A percentile compares a stretch with the other conserved stretches of the same genome.
These are phyloP conservation scores for Skeletonema tropicum DNA, from an alignment of 108 stramenopile species.

Conservation along the genomic window DNA sequence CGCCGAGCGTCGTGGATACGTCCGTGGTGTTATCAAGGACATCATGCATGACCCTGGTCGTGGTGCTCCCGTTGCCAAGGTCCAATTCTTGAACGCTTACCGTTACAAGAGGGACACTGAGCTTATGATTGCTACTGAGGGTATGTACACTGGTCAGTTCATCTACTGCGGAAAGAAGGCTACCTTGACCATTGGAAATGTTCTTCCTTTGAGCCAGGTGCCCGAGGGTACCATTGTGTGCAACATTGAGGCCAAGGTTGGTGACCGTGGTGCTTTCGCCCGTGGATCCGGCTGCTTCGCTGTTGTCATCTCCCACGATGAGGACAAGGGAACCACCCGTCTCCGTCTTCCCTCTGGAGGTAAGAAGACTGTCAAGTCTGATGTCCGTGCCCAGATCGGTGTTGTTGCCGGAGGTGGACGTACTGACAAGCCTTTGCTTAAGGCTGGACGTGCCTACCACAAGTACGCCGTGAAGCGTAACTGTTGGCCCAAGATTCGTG, in stretches of 20 bases:
- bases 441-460: constrained; percentile 99
- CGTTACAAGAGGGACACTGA: constrained; percentile 95
- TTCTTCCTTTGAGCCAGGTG: constrained; percentile 90
- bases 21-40: constrained; percentile 98
- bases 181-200: constrained; percentile 93
- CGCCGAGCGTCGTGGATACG: constrained; percentile 98
- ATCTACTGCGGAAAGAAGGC: constrained; percentile 99
- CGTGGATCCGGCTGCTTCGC: constrained; percentile 97
- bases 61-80: constrained; percentile 97
- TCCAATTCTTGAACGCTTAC: constrained; percentile 98
- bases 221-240: constrained; percentile 99
- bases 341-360: constrained; percentile 97
- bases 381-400: constrained; percentile 97
- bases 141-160: constrained; percentile 99
- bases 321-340: constrained; percentile 98
- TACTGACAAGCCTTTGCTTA: constrained; percentile 99
- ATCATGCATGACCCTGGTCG: constrained; percentile 99
- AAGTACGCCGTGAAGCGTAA: constrained; percentile 99
- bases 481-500: constrained; percentile 99
- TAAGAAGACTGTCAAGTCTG: constrained; percentile 96
- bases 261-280: constrained; percentile 97
- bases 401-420: constrained; percentile 99
- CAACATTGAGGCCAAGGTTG: constrained; percentile 94
- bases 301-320: constrained; percentile 98
- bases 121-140: constrained; percentile 96